Evolutionary conservation across 495 filamentous ascomycete species (phyloP), one percentile per base, ranked within the genome.

Genomic region (Symbiotaphrina buchneri): DNA sequence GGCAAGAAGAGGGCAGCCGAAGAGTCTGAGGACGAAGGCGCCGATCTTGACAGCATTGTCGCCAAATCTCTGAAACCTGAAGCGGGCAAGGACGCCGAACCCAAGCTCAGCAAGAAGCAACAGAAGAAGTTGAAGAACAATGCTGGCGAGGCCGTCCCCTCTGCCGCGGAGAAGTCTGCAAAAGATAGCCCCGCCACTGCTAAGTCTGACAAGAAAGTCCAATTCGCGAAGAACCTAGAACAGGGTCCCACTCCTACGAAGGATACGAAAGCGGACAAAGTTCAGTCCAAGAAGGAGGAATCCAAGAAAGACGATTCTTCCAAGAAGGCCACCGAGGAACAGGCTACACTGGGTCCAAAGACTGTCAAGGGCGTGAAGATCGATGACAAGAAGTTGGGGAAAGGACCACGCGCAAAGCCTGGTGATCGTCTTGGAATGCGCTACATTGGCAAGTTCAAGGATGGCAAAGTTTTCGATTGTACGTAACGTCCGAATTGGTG

Each of bases 91-190:
- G 54, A 74, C 44, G 63, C 58, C 39, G 65, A 69, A 36, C 45
- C 53, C 27, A 61, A 57, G 43, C 62, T 90, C 31, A 85, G 71
- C 64, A 93, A 95, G 68, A 95, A 93, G 61, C 80, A 97, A 52
- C 70, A 73, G 44, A 95, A 99, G 71, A 99, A 94, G 65, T 63
- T 91, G 14, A 95, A 95, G 74, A 90, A 87, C 59, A 94, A 92
- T 59, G 74, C 84, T 46, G 85, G 85, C 28, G 71, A 91, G 39
- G 71, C 85, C 27, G 48, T 54, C 6, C 44, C 51, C 14, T 63
- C 73, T 35, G 48, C 58, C 28, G 58, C 56, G 27, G 66, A 73
- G 49, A 51, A 45, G 21, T 17, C 31, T 6, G 35, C 34, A 15
- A 59, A 58, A 41, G 59, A 65, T 35, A 48, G 54, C 31, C 41